A percentile compares a stretch with the other conserved stretches of the same genome.
phyloP scores from a whole-genome alignment of 129 eudicot species.

The Silybum marianum region DNA sequence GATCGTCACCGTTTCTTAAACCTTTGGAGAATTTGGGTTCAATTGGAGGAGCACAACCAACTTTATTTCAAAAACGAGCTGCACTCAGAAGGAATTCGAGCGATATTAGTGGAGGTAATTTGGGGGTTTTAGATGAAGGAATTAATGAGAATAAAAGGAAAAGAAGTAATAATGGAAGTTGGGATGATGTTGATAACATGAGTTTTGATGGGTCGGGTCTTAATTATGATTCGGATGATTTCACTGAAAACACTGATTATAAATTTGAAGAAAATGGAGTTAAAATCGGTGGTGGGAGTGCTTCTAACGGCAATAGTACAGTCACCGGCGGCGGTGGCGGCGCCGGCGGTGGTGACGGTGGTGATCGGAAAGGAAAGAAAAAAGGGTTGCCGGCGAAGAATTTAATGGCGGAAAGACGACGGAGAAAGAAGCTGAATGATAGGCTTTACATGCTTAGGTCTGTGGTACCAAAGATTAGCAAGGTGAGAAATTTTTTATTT shows the following conservation, averaged over 20 bases:
- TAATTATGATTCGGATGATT: slow-evolving; percentile 65
- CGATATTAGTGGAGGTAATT: slow-evolving; percentile 23
- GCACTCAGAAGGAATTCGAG: slow-evolving; percentile 57
- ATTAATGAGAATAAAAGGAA: slow-evolving; percentile 43
- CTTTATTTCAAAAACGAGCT: slow-evolving; percentile 68
- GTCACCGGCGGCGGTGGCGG: slow-evolving; percentile 55
- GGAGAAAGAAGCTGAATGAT: slow-evolving; percentile 86
- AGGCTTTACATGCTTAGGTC: slow-evolving; percentile 78
- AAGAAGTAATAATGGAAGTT: slow-evolving; percentile 22
- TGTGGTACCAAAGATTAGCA: slow-evolving; percentile 83
- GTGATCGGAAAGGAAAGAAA: slow-evolving; percentile 35
- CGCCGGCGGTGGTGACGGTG: slow-evolving; percentile 46
- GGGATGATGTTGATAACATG: slow-evolving; percentile 55
- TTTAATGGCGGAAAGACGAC: slow-evolving; percentile 79
- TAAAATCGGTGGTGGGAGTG: slow-evolving; percentile 41
- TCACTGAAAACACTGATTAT: slow-evolving; percentile 24
- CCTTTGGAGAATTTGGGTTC: slow-evolving; percentile 63
- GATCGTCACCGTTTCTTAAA: slow-evolving; percentile 42
- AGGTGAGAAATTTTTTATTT: slow-evolving; percentile 43
- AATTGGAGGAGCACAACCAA: slow-evolving; percentile 48
- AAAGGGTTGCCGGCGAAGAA: slow-evolving; percentile 86
- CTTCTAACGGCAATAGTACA: slow-evolving; percentile 42
- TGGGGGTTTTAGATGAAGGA: slow-evolving; percentile 33
- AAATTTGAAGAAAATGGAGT: slow-evolving; percentile 23
- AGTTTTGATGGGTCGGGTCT: slow-evolving; percentile 58